Base-by-base conservation (phyloP, 139 green algal species). In the Coccomyxa sp. region DNA sequence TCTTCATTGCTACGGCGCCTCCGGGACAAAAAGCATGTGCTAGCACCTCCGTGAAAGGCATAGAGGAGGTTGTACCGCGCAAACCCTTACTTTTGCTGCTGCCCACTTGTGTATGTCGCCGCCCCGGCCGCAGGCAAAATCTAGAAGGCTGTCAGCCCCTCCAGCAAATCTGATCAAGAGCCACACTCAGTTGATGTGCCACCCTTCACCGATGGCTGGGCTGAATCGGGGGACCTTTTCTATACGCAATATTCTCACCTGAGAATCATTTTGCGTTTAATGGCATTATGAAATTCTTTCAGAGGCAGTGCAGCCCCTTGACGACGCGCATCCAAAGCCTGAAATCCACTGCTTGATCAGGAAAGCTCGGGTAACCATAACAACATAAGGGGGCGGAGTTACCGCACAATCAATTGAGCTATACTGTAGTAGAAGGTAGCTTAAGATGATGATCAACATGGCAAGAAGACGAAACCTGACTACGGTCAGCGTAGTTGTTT, bases 41-140 rank as follows among this genome's bases (percentile, higher is more conserved):
- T 77, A 32, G 71, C 14, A 77, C 3, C 71, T 27, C 30, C 18
- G 3, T 21, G 25, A 79, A 79, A 79, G 31, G 74, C 18, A 21
- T 71, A 21, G 21, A 1, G 63, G 63, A 25, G 18, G 21, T 14
- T 71, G 18, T 1, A 71, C 21, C 1, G 63, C 21, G 63, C 21
- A 71, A 23, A 14, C 14, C 16, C 85, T 71, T 82, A 92, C 90
- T 82, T 85, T 63, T 16, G 91, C 87, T 63, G 94, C 87, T 15
- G 90, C 86, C 95, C 95, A 98, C 85, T 98, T 98, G 32, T 88
- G 87, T 14, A 98, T 89, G 88, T 98, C 95, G 0, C 95, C 95
- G 0, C 95, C 95, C 0, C 95, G 87, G 0, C 95, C 95, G 83
- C 95, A 98, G n/a, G 91, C 93, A 51, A 98, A 83, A 84, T 98